Evolutionary conservation across 73 alveolate species (phyloP).

Genomic region (Paramecium sexaurelia): DNA sequence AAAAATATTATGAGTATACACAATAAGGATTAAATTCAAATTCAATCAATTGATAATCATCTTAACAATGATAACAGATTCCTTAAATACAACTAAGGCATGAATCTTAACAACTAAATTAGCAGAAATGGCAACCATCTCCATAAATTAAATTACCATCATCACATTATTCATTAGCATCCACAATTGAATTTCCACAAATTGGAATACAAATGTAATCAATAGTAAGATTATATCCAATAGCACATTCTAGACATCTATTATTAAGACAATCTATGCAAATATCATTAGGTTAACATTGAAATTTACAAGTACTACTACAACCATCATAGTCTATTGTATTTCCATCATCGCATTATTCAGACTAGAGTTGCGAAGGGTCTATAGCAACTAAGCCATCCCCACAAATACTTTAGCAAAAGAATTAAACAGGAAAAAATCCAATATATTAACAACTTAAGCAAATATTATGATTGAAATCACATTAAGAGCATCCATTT

Average conservation of each 20-base stretch:
- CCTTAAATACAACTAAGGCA: neutral
- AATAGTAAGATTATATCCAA: no score
- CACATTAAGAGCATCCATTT: no score
- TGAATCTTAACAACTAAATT: neutral
- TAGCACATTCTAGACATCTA: no score
- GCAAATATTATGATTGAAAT: no score
- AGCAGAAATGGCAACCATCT: neutral
- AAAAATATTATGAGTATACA: no score
- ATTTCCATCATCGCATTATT: conserved; percentile 76
- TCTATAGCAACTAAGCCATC: no score
- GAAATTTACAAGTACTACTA: conserved; percentile 45
- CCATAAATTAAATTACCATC: neutral
- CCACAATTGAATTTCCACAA: neutral
- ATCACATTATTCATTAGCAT: neutral
- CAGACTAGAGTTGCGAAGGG: no score
- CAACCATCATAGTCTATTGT: conserved; percentile 70
- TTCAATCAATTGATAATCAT: neutral
- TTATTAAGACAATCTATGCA: no score
- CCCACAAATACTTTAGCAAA: no score
- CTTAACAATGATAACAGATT: neutral
- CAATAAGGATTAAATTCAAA: neutral
- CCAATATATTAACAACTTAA: no score
- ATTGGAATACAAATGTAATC: neutral
- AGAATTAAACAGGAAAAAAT: no score
- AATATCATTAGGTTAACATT: no score